Evolutionary conservation across 352 stramenopile genomes (phyloP), one percentile per base, ranked within the genome.

Genomic region (Sclerospora graminicola): DNA sequence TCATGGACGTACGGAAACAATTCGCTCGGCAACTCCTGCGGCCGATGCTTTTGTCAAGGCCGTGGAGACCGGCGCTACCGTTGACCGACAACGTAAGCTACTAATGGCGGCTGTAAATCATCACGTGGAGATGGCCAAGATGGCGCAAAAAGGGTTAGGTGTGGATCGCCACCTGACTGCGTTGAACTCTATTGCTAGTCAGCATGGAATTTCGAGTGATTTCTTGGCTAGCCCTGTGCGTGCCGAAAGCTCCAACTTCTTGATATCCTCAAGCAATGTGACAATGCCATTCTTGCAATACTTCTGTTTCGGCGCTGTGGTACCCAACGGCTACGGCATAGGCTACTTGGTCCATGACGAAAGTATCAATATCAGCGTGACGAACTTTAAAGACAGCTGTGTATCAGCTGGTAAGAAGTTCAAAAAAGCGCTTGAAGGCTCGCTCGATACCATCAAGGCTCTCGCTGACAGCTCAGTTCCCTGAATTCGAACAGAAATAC

Each of bases 1-100:
- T 47, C 85, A 95, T 48, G 89, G 89, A 23, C 82, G 89, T 28
- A 97, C 89, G 19, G 89, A 97, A 58, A 95, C 82, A 5, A 97
- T 97, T 49, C 82, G 89, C 10, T 89, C 76, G 21, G 72, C 76
- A 29, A 92, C 82, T 18, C 74, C 72, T 35, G 75, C 77, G 3
- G 75, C 76, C 5, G 66, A 81, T 1, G 75, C 54, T 15, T 93
- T 93, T 46, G 69, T 87, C 18, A 61, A 71, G 42, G 51, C 72
- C 6, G 77, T 89, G 11, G 61, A 70, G 13, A 57, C 49, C 21
- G 60, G 64, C 21, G 57, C 51, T 10, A 60, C 62, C 19, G 60
- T 59, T 24, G 63, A 39, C 5, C 66, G 63, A 8, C 79, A 89
- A 54, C 73, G 73, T 16, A 67, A 82, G 39, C 50, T 89, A 24